Evolutionary conservation across 352 stramenopile genomes (phyloP).

Genomic region (Globisporangium alternatum): DNA sequence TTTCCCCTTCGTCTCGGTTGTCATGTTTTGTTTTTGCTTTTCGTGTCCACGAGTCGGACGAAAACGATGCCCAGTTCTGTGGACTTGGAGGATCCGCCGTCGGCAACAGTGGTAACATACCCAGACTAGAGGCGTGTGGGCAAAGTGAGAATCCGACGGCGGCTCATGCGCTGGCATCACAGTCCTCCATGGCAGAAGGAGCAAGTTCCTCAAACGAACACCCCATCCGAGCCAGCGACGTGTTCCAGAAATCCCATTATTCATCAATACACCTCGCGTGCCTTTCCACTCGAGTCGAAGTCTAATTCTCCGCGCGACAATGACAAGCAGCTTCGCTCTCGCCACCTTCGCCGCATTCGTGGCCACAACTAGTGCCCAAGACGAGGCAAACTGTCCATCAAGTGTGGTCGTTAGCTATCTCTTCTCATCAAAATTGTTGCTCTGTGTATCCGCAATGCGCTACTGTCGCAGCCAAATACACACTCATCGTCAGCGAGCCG

Average conservation of each 20-base stretch:
- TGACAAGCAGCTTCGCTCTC: background rate
- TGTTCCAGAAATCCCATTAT: background rate
- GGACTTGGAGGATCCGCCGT: no score
- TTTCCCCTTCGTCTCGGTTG: background rate
- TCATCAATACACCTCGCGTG: background rate
- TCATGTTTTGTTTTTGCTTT: background rate
- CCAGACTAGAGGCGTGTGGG: no score
- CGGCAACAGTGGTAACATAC: no score
- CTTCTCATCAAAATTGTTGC: background rate
- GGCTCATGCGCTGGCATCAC: background rate
- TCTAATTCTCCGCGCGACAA: background rate
- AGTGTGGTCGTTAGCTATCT: background rate
- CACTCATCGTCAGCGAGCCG: conserved; percentile 1
- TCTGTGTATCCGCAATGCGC: background rate
- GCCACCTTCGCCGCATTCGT: background rate
- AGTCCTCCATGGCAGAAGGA: no score
- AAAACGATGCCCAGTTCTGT: no score
- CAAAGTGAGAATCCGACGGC: background rate
- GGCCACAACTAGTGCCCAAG: background rate
- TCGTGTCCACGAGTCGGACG: background rate
- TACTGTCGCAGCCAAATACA: background rate
- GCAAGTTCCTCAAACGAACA: no score
- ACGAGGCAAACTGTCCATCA: background rate
- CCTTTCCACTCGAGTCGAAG: background rate
- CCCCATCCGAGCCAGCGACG: background rate